Conservation (phyloP, 1,139 yeast species). For the Hanseniaspora gamundiae region DNA sequence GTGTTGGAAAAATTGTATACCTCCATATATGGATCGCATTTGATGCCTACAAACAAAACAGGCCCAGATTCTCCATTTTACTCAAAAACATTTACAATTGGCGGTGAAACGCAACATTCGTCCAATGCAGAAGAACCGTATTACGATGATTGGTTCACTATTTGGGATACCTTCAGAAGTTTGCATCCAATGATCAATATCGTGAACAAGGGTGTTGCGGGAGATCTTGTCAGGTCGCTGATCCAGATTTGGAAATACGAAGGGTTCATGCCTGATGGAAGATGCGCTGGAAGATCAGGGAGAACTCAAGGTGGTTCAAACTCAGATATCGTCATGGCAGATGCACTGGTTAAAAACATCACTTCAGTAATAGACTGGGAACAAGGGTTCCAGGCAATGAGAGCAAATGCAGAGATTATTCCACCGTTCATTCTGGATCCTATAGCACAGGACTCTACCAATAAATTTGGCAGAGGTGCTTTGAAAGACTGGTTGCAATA, state of each 20-base stretch:
- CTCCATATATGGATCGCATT: constrained; percentile 27
- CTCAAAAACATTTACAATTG: background rate
- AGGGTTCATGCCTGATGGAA: constrained; percentile 31
- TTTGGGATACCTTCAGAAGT: constrained; percentile 32
- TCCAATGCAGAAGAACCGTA: constrained; percentile 15
- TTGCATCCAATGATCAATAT: constrained; percentile 27
- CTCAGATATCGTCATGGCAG: constrained; percentile 32
- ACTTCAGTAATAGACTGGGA: constrained; percentile 23
- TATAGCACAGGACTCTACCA: constrained; percentile 24
- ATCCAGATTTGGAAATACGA: constrained; percentile 27
- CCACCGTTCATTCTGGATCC: constrained; percentile 25
- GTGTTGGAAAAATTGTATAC: constrained; percentile 23
- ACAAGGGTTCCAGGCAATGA: constrained; percentile 28
- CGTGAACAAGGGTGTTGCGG: constrained; percentile 24
- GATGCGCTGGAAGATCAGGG: constrained; percentile 31
- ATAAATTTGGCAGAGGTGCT: constrained; percentile 28
- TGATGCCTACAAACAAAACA: constrained; percentile 29
- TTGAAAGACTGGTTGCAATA: constrained; percentile 26
- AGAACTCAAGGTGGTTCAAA: constrained; percentile 32
- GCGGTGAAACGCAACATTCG: too few species aligned
- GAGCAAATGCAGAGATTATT: constrained; percentile 28
- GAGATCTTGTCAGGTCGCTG: constrained; percentile 26
- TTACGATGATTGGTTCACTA: constrained; percentile 32
- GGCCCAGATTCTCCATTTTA: constrained; percentile 28
- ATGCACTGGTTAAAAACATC: constrained; percentile 28